Conservation (phyloP, 371 early-diverging fungal species). For the Mortierella sp. region DNA sequence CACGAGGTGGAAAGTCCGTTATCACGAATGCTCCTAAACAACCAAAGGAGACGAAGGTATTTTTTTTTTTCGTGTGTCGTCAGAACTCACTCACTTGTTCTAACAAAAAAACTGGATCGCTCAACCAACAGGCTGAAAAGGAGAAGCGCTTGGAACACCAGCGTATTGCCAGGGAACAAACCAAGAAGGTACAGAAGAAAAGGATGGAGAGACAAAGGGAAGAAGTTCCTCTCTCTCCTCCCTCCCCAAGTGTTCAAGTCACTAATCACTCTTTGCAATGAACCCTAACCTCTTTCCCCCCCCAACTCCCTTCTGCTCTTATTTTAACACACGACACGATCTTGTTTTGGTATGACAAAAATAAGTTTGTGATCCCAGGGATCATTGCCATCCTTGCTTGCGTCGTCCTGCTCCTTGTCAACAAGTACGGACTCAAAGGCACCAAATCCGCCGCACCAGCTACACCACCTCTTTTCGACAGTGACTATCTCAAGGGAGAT, state of each 20-base stretch:
- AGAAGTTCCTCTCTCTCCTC: neutral
- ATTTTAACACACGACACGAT: no score
- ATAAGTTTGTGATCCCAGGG: slow-evolving; percentile 38
- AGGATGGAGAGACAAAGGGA: no score
- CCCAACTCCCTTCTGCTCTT: no score
- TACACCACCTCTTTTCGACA: no score
- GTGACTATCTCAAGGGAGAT: no score
- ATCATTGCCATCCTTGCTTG: slow-evolving; percentile 19
- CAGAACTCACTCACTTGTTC: neutral
- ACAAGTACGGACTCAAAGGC: slow-evolving; percentile 32
- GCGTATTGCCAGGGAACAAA: slow-evolving; percentile 25
- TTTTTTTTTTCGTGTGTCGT: no score
- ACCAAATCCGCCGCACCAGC: neutral
- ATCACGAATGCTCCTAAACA: neutral
- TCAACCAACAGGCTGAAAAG: slow-evolving; percentile 30
- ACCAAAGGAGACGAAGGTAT: neutral
- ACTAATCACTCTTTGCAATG: no score
- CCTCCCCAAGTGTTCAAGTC: no score
- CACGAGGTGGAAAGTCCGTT: neutral
- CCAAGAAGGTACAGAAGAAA: slow-evolving; percentile 32
- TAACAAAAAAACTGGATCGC: no score
- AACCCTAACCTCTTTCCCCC: no score
- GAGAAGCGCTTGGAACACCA: slow-evolving; percentile 25
- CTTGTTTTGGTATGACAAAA: neutral
- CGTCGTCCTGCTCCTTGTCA: slow-evolving; percentile 21